Evolutionary conservation across 805 yeast genomes (phyloP).

Genomic region (Metschnikowia cubensis): DNA sequence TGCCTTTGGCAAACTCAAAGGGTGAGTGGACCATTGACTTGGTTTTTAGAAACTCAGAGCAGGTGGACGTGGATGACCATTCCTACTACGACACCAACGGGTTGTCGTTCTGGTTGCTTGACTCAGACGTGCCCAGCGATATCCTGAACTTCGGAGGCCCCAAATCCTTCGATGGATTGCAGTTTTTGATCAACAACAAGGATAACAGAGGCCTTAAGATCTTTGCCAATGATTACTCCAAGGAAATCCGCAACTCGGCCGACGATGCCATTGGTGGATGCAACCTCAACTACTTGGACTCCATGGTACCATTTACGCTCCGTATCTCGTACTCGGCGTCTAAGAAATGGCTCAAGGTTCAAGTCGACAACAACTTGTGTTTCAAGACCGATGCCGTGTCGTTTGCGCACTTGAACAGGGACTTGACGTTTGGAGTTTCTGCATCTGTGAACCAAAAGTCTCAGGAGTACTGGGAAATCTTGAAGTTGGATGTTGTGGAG

Average conservation of each 20-base stretch:
- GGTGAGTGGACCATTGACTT: slow-evolving; percentile 56
- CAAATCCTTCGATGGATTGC: slow-evolving; percentile 56
- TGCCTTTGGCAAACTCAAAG: slow-evolving; percentile 20
- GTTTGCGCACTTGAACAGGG: slow-evolving; percentile 34
- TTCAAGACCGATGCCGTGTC: slow-evolving; percentile 57
- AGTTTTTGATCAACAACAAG: slow-evolving; percentile 50
- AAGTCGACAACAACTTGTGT: slow-evolving; percentile 67
- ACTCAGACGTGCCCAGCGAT: slow-evolving; percentile 20
- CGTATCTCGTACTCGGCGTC: slow-evolving; percentile 55
- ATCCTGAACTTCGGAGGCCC: slow-evolving; percentile 52
- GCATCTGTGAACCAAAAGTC: slow-evolving; percentile 35
- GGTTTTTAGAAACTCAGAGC: slow-evolving; percentile 60
- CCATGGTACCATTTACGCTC: slow-evolving; percentile 67
- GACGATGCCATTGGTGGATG: slow-evolving; percentile 50
- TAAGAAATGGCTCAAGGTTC: slow-evolving; percentile 52
- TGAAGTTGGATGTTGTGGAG: slow-evolving; percentile 54
- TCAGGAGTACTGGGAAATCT: slow-evolving; percentile 59
- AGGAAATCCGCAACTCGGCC: slow-evolving; percentile 26
- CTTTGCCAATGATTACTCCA: slow-evolving; percentile 56
- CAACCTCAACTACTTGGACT: slow-evolving; percentile 56
- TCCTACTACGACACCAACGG: slow-evolving; percentile 44
- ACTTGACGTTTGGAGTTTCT: slow-evolving; percentile 50
- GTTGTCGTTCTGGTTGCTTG: slow-evolving; percentile 53
- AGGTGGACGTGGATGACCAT: slow-evolving; percentile 23
- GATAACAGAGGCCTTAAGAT: slow-evolving; percentile 53